phyloP scores from a whole-genome alignment of 169 alveolate genomes.

The Plasmodium relictum region DNA sequence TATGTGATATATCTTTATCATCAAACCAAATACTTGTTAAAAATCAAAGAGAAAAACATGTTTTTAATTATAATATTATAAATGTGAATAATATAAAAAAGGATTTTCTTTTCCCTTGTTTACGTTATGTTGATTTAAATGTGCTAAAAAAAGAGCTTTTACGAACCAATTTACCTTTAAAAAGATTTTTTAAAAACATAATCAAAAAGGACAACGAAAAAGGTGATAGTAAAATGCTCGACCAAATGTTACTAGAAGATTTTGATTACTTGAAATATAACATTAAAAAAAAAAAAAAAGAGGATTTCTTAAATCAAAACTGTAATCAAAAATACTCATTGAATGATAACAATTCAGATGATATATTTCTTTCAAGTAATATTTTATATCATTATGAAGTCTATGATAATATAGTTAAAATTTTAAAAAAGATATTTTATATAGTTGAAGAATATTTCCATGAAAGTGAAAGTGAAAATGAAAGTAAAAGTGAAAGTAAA shows the following conservation, averaged over 20 bases:
- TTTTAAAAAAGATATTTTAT: constrained; percentile 19
- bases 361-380: too few relatives aligned
- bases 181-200: neutral
- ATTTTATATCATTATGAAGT: too few relatives aligned
- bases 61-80: neutral
- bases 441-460: constrained; percentile 10
- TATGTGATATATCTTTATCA: neutral
- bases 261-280: neutral
- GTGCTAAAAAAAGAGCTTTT: neutral
- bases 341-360: too few relatives aligned
- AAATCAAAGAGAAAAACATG: too few relatives aligned
- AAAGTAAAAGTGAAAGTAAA: too few relatives aligned
- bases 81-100: neutral
- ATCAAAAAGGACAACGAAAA: neutral
- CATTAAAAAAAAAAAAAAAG: neutral
- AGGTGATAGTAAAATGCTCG: too few relatives aligned
- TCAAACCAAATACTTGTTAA: too few relatives aligned
- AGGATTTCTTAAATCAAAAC: neutral
- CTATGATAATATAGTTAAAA: neutral
- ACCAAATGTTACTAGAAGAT: neutral
- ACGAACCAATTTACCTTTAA: neutral
- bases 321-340: neutral
- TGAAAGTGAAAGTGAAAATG: neutral
- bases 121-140: neutral
- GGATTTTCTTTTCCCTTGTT: neutral